Evolutionary conservation across 176 grass and related monocot genomes (phyloP), one percentile per base, ranked within the genome.

Genomic region (Bolboschoenus planiculmis): DNA sequence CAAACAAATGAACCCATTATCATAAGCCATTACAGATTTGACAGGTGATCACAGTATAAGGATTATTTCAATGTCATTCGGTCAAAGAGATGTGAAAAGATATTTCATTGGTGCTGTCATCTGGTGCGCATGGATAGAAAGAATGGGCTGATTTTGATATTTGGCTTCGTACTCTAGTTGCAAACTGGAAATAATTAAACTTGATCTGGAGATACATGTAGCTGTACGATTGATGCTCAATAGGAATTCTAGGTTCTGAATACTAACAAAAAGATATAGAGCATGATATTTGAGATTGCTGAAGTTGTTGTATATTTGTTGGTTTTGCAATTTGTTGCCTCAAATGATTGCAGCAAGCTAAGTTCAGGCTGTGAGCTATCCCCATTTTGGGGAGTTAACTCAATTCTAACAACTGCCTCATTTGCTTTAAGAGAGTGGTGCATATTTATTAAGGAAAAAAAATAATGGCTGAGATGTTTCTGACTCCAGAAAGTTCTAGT

Each of bases 1-100:
- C 88, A 81, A 48, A 18, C 7, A 75, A n/a, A 10, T 56, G 21
- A 37, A 24, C 9, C 56, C 46, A 53, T 83, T 81, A 85, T 36
- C 36, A 11, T 44, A 43, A 81, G 68, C 37, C 36, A 65, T 73
- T 73, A 46, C 23, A 73, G 11, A 73, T 73, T 46, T 46, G 40
- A 46, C 11, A 27, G 42, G 10, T 15, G 11, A 46, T 23, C 40
- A 42, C 27, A 62, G 23, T 15, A 47, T 47, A 44, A 47, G 39
- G 13, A 27, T 74, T 14, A 47, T 48, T 74, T 74, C 23, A 48
- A 48, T 29, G 43, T 44, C 21, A 27, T 48, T 56, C 64, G 9
- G 13, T 48, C 21, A 10, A 64, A 50, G 18, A 47, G 27, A 63
- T 31, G 1, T 33, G 3, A 15, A 39, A 40, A 42, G 36, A 21